These are phyloP conservation scores for Botrytis aclada DNA, from an alignment of 2,329 filamentous ascomycete species.

Conservation along the genomic window DNA sequence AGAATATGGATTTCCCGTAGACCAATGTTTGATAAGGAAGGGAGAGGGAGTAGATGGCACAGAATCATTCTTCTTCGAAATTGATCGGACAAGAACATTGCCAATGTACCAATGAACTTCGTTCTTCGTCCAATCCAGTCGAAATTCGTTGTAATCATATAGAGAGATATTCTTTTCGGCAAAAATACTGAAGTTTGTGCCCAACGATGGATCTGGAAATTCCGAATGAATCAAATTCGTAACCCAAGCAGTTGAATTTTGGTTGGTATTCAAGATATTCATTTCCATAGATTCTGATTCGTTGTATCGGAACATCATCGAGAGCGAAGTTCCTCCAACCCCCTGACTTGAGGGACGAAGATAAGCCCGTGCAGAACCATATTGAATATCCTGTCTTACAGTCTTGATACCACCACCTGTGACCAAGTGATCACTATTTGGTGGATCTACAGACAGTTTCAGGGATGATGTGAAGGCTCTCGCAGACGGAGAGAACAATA, in stretches of 20 bases:
- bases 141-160: slow-evolving; percentile 43
- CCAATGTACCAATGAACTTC: slow-evolving; percentile 44
- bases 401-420: slow-evolving; percentile 44
- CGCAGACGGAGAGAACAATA: background rate
- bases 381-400: slow-evolving; percentile 45
- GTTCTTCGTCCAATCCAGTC: slow-evolving; percentile 47
- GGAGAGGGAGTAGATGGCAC: slow-evolving; percentile 44
- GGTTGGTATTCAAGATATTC: slow-evolving; percentile 46
- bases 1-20: slow-evolving; percentile 43
- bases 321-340: slow-evolving; percentile 43
- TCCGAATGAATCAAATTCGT: slow-evolving; percentile 41
- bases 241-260: slow-evolving; percentile 41
- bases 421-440: slow-evolving; percentile 36
- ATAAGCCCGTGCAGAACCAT: slow-evolving; percentile 46
- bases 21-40: slow-evolving; percentile 48
- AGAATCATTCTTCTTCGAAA: slow-evolving; percentile 33
- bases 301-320: slow-evolving; percentile 47
- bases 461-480: slow-evolving; percentile 9
- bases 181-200: slow-evolving; percentile 30
- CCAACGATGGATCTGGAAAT: slow-evolving; percentile 40
- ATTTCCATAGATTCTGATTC: slow-evolving; percentile 43
- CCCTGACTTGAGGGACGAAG: slow-evolving; percentile 42
- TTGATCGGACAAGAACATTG: slow-evolving; percentile 38
- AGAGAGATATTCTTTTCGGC: slow-evolving; percentile 8
- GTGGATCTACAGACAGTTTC: slow-evolving; percentile 19